A percentile compares a stretch with the other conserved stretches of the same genome.
phyloP scores from a whole-genome alignment of 345 rosid genomes.

The Geranium brycei region DNA sequence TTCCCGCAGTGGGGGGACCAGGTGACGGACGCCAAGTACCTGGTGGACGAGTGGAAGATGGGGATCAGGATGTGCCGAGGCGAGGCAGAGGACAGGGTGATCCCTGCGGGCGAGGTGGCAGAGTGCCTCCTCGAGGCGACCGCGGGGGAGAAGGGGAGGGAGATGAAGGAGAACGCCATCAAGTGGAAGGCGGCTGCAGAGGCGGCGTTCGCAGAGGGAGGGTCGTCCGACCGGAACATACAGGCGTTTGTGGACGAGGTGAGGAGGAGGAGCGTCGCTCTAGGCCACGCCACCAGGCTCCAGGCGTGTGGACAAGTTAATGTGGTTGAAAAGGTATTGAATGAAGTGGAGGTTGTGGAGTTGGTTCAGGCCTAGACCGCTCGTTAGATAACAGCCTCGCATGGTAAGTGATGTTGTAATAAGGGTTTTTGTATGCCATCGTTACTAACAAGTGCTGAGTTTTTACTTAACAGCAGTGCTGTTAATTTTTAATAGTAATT shows the following conservation, averaged over 20 bases:
- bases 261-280: conserved; percentile 9
- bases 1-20: conserved; percentile 90
- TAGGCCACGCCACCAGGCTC: neutral
- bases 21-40: conserved; percentile 56
- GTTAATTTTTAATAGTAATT: too few relatives aligned
- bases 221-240: conserved; percentile 37
- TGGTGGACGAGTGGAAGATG: conserved; percentile 45
- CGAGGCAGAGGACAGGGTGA: conserved; percentile 38
- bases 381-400: too few relatives aligned
- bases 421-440: too few relatives aligned
- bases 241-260: conserved; percentile 31
- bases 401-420: too few relatives aligned
- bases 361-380: neutral
- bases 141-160: conserved; percentile 37
- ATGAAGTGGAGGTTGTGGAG: neutral
- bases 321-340: neutral
- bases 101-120: conserved; percentile 51
- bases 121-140: conserved; percentile 50
- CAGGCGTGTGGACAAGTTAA: neutral
- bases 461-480: too few relatives aligned
- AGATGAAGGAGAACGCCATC: conserved; percentile 31
- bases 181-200: conserved; percentile 24
- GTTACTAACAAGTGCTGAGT: too few relatives aligned
- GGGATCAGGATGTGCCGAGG: conserved; percentile 67
- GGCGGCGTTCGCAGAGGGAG: conserved; percentile 22